A percentile compares a stretch with the other conserved stretches of the same genome.
Evolutionary conservation across 1,284 basidiomycete genomes (phyloP).

Genomic region (Earliella scabrosa): DNA sequence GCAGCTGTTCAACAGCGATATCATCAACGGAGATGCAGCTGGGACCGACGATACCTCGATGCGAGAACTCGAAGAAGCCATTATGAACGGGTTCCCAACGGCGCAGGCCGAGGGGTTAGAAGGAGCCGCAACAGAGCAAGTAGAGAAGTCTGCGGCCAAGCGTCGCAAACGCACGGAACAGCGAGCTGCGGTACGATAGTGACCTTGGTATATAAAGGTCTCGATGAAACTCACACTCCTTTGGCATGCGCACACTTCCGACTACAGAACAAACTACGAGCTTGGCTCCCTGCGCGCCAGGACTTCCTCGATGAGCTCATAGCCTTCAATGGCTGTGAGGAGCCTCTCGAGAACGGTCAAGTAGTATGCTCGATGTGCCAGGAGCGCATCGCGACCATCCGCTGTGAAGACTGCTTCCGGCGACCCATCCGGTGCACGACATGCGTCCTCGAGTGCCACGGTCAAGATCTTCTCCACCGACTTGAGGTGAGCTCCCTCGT

Average conservation of each 20-base stretch:
- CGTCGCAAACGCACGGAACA: neutral
- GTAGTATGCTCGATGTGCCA: neutral
- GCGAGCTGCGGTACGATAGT: neutral
- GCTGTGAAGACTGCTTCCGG: neutral
- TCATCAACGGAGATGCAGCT: too few relatives aligned
- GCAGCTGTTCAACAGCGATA: too few relatives aligned
- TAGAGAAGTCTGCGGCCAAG: too few relatives aligned
- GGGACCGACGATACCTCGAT: too few relatives aligned
- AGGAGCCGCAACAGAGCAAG: too few relatives aligned
- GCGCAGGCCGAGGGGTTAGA: too few relatives aligned
- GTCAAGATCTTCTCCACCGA: neutral
- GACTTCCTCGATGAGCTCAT: slow-evolving; percentile 31
- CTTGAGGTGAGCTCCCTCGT: too few relatives aligned
- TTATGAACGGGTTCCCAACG: too few relatives aligned
- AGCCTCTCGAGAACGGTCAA: neutral
- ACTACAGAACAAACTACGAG: neutral
- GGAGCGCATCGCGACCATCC: neutral
- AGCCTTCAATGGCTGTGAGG: slow-evolving; percentile 2
- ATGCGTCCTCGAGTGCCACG: neutral
- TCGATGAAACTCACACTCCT: too few relatives aligned
- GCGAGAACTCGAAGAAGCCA: too few relatives aligned
- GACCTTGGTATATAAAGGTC: too few relatives aligned
- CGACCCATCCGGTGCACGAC: neutral
- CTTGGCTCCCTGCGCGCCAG: neutral
- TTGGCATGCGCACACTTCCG: too few relatives aligned